These are phyloP conservation scores for Rhizophlyctis rosea DNA, from an alignment of 192 early-diverging fungal species.

Conservation along the genomic window DNA sequence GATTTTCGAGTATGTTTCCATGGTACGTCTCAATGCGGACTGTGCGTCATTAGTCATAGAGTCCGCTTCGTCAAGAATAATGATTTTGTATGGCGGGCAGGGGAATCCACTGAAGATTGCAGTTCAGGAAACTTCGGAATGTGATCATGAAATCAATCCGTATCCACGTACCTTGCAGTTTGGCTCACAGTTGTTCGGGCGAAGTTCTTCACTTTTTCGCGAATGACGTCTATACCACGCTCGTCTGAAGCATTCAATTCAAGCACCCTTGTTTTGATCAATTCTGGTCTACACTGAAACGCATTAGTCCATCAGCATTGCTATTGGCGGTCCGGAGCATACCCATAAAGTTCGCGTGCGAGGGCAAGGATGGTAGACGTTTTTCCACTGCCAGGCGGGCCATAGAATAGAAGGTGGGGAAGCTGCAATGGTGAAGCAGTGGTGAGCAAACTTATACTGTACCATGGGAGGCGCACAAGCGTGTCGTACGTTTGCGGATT, in stretches of 20 bases:
- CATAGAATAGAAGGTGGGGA: slow-evolving; percentile 95
- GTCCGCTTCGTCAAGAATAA: slow-evolving; percentile 97
- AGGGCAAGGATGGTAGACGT: slow-evolving; percentile 93
- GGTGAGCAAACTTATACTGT: neutral
- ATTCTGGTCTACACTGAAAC: slow-evolving; percentile 62
- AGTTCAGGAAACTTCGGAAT: slow-evolving; percentile 13
- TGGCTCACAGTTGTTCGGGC: slow-evolving; percentile 62
- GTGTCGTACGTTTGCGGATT: slow-evolving; percentile 84
- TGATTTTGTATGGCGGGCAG: slow-evolving; percentile 89
- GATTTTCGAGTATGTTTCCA: slow-evolving; percentile 90
- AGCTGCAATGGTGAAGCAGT: too few relatives aligned
- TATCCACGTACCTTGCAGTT: slow-evolving; percentile 5
- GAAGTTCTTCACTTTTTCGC: slow-evolving; percentile 94
- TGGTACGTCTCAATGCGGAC: slow-evolving; percentile 84
- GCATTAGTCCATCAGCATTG: slow-evolving; percentile 11
- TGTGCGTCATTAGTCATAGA: slow-evolving; percentile 95
- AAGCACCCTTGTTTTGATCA: slow-evolving; percentile 74
- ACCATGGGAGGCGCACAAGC: neutral
- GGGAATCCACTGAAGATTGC: slow-evolving; percentile 28
- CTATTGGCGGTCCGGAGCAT: slow-evolving; percentile 5
- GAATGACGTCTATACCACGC: slow-evolving; percentile 89
- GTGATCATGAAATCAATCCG: slow-evolving; percentile 1
- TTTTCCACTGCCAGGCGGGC: slow-evolving; percentile 97
- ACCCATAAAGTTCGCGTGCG: slow-evolving; percentile 82
- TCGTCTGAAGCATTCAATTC: slow-evolving; percentile 98